Evolutionary conservation across 2,329 filamentous ascomycete species (phyloP), one percentile per base, ranked within the genome.

Genomic region (Pestalotiopsis fici): DNA sequence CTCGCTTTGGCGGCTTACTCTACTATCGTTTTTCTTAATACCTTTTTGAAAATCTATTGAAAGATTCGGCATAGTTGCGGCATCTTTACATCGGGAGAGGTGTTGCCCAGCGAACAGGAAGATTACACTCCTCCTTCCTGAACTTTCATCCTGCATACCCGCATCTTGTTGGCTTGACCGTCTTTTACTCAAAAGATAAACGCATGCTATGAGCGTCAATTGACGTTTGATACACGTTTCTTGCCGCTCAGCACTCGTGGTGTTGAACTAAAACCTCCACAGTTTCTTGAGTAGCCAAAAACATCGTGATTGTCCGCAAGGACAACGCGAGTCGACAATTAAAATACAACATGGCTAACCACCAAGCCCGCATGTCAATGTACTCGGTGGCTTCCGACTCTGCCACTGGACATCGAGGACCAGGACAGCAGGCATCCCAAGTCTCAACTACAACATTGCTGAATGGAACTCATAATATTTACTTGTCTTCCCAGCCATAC

Each of bases 381-480:
- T 92, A 90, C 77, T 92, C 90, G 72, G 83, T 89, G 76, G 85
- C 83, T 73, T 91, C 89, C 72, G 88, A 92, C 71, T 89, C 90
- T 59, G 82, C 87, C 68, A 86, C 86, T 62, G 85, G 85, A 55
- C 80, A 83, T 70, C 85, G 88, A 73, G 85, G 83, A 70, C 84
- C 87, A 39, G 89, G 89, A 65, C 90, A 91, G 74, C 88, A 93
- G 75, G 86, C 92, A 11, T 83, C 91, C 59, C 94, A 97, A 78
- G 91, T 98, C 65, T 97, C 95, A 6, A 97, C 95, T 2, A 97
- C 95, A 1, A 97, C 94, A 0, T 87, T 98, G 59, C 88, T 99
- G 66, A 98, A 98, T 81, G 89, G 93, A 66, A 87, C 98, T 59
- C 96, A 99, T 82, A 94, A 93, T 73, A 91, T 93, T 76, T 98